Conservation (phyloP, 768 basidiomycete species). For the Amanita molliuscula region DNA sequence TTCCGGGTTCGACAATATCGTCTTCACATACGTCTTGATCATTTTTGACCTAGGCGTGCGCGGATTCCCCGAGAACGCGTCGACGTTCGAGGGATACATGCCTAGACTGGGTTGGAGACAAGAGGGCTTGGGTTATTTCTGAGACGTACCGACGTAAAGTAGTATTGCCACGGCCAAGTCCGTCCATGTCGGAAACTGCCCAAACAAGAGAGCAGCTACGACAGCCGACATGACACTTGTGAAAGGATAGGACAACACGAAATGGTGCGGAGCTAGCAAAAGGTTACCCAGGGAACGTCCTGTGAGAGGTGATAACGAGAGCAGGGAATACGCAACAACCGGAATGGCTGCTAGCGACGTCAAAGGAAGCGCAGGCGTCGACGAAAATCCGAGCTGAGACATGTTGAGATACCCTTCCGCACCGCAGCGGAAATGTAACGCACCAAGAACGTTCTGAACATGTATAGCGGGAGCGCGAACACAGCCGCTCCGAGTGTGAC, state of each 20-base stretch:
- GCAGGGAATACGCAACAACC: conserved; percentile 46
- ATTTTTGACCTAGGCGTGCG: conserved; percentile 46
- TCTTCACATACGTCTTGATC: conserved; percentile 70
- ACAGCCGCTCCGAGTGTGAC: conserved; percentile 53
- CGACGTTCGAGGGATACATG: conserved; percentile 38
- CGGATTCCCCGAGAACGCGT: conserved; percentile 29
- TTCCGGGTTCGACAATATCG: conserved; percentile 84
- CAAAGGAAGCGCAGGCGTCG: conserved; percentile 44
- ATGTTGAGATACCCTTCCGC: conserved; percentile 5
- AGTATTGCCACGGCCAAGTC: conserved; percentile 49
- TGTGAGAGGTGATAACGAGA: conserved; percentile 51
- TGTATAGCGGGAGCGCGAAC: conserved; percentile 55
- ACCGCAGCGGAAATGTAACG: conserved; percentile 12
- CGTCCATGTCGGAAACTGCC: conserved; percentile 44
- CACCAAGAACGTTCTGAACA: conserved; percentile 50
- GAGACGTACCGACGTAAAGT: conserved; percentile 50
- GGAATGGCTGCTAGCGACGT: conserved; percentile 50
- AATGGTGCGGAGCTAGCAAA: conserved; percentile 43
- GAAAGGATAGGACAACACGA: conserved; percentile 47
- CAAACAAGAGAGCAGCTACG: conserved; percentile 54
- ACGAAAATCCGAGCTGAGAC: conserved; percentile 37
- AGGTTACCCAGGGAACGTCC: conserved; percentile 32
- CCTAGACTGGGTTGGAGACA: conserved; percentile 22
- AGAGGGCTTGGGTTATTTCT: background rate
- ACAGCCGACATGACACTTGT: conserved; percentile 37